These are phyloP conservation scores for Podila horticola DNA, from an alignment of 192 early-diverging fungal genomes.

Conservation along the genomic window DNA sequence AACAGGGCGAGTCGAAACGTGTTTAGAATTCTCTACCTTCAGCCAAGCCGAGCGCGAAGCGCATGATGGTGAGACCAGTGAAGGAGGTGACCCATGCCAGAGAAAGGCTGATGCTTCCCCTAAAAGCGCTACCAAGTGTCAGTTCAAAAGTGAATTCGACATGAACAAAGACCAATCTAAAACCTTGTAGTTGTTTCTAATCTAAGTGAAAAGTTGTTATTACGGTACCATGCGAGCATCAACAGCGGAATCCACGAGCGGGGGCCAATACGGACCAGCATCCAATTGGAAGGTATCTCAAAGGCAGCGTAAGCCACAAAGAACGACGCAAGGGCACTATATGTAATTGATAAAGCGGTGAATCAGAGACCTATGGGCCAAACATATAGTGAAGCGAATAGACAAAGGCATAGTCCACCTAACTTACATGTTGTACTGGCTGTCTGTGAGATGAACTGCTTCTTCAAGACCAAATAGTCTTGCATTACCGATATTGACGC, in stretches of 20 bases:
- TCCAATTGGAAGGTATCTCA: constrained; percentile 83
- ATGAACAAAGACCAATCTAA: not conserved
- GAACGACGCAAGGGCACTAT: constrained; percentile 44
- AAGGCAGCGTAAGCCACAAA: constrained; percentile 73
- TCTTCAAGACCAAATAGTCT: constrained; percentile 57
- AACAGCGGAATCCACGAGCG: constrained; percentile 68
- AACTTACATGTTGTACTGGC: constrained; percentile 39
- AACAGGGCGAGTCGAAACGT: constrained; percentile 1
- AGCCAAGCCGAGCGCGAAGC: constrained; percentile 47
- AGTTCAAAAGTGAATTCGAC: not conserved
- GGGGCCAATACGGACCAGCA: constrained; percentile 72
- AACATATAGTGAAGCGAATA: constrained; percentile 16
- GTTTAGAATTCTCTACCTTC: constrained; percentile 8
- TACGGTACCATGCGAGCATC: constrained; percentile 68
- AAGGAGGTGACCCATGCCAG: constrained; percentile 72
- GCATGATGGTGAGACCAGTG: constrained; percentile 44
- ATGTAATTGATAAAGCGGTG: constrained; percentile 11
- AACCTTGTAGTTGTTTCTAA: too few species aligned
- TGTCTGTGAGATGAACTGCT: constrained; percentile 59
- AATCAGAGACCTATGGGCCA: constrained; percentile 14
- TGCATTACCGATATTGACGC: constrained; percentile 80
- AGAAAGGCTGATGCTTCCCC: constrained; percentile 69
- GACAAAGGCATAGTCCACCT: constrained; percentile 4
- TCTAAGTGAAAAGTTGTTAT: too few species aligned
- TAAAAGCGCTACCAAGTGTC: not conserved